These are phyloP conservation scores for Skeletonema grethae DNA, from an alignment of 108 stramenopile genomes.

Conservation along the genomic window DNA sequence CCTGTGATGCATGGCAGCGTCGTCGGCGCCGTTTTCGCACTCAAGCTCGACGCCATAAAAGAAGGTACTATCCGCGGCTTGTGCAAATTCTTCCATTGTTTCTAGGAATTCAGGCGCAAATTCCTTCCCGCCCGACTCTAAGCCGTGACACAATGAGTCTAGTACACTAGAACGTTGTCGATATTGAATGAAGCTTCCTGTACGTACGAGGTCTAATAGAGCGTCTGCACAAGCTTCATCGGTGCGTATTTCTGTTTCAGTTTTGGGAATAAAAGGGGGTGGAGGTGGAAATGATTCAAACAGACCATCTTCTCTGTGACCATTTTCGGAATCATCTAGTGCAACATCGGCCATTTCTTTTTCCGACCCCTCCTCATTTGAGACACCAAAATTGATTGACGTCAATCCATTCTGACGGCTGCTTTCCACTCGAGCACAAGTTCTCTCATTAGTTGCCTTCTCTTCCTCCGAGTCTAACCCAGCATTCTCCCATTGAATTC, in stretches of 20 bases:
- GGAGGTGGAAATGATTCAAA: not conserved
- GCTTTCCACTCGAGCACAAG: not conserved
- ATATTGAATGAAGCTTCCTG: slow-evolving; percentile 27
- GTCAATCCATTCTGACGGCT: not conserved
- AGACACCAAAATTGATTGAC: slow-evolving; percentile 2
- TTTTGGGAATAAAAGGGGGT: not conserved
- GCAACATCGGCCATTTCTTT: slow-evolving; percentile 27
- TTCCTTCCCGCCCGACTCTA: slow-evolving; percentile 57
- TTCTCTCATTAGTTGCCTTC: not conserved
- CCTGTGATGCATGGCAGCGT: slow-evolving; percentile 33
- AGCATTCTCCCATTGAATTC: slow-evolving; percentile 14
- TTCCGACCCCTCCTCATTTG: not conserved
- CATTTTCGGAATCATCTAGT: slow-evolving; percentile 19
- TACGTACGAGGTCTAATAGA: slow-evolving; percentile 36
- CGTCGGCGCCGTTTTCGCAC: slow-evolving; percentile 17
- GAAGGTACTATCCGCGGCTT: slow-evolving; percentile 51
- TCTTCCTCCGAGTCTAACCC: slow-evolving; percentile 3
- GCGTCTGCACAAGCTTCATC: slow-evolving; percentile 29
- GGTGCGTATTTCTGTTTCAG: not conserved
- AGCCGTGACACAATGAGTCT: slow-evolving; percentile 46
- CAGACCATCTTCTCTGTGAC: not conserved
- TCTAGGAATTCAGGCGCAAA: slow-evolving; percentile 67
- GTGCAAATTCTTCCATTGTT: slow-evolving; percentile 55
- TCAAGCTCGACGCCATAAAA: slow-evolving; percentile 20
- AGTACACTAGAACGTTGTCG: slow-evolving; percentile 52